phyloP scores from a whole-genome alignment of 768 basidiomycete genomes.

The Neoboletus subvelutipes region DNA sequence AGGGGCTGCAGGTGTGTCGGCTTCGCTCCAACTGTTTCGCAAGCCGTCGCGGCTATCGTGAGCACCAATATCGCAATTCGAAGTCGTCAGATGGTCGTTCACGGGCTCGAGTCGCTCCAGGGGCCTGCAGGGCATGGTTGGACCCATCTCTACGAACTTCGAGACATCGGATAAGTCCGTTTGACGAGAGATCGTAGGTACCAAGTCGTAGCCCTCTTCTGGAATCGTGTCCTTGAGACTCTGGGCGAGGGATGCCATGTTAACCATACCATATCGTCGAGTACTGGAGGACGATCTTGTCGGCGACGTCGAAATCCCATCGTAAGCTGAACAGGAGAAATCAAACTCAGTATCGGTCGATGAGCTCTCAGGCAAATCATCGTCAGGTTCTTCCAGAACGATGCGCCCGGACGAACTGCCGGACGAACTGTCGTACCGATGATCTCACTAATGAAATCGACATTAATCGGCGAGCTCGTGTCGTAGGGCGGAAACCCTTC shows the following conservation, averaged over 20 bases:
- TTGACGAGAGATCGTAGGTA: not conserved
- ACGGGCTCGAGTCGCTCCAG: not conserved
- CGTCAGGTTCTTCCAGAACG: not conserved
- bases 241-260: conserved; percentile 2
- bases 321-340: not conserved
- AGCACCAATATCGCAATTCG: not conserved
- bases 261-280: conserved; percentile 14
- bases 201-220: not conserved
- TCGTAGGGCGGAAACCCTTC: conserved; percentile 14
- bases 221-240: not conserved
- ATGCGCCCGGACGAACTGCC: no score
- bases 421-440: conserved; percentile 10
- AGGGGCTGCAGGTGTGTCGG: not conserved
- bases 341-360: not conserved
- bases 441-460: conserved; percentile 13
- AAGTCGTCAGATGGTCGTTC: not conserved
- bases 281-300: not conserved
- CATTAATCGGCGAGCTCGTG: not conserved
- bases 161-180: not conserved
- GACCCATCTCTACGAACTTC: not conserved
- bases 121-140: not conserved
- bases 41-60: not conserved
- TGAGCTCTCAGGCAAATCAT: not conserved
- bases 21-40: not conserved
- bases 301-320: not conserved